phyloP scores from a whole-genome alignment of 495 filamentous ascomycete genomes.

The Neohortaea acidophila region DNA sequence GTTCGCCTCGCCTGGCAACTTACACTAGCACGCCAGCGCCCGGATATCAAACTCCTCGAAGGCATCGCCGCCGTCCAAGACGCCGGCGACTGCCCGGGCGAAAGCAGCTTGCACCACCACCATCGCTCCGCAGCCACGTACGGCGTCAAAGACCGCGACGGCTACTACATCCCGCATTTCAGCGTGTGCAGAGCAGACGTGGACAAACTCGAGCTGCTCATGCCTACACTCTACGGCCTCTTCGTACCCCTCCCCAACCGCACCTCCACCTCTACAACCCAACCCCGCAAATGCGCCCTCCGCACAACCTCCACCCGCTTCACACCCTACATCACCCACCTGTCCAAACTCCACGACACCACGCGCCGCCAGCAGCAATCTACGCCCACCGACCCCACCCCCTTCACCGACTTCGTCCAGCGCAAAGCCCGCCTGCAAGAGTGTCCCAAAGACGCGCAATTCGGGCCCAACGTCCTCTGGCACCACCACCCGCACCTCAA shows the following conservation, averaged over 20 bases:
- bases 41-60: conserved; percentile 40
- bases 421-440: conserved; percentile 37
- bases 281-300: conserved; percentile 17
- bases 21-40: conserved; percentile 40
- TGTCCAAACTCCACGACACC: conserved; percentile 40
- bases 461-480: conserved; percentile 37
- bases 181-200: conserved; percentile 28
- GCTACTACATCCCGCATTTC: conserved; percentile 38
- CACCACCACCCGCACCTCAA: conserved; percentile 47
- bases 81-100: conserved; percentile 36
- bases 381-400: conserved; percentile 31
- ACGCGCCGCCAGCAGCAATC: conserved; percentile 23
- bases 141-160: conserved; percentile 40
- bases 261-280: conserved; percentile 5
- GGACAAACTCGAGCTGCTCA: conserved; percentile 22
- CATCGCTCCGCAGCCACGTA: conserved; percentile 50
- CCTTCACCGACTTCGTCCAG: conserved; percentile 37
- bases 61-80: conserved; percentile 33
- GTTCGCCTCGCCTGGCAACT: conserved; percentile 52
- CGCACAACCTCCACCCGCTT: conserved; percentile 26
- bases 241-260: conserved; percentile 20
- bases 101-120: conserved; percentile 14
- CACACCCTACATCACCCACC: conserved; percentile 43
- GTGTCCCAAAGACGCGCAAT: conserved; percentile 38
- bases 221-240: conserved; percentile 23